Conservation (phyloP, 805 yeast genomes). For the Zygosaccharomyces siamensis region DNA sequence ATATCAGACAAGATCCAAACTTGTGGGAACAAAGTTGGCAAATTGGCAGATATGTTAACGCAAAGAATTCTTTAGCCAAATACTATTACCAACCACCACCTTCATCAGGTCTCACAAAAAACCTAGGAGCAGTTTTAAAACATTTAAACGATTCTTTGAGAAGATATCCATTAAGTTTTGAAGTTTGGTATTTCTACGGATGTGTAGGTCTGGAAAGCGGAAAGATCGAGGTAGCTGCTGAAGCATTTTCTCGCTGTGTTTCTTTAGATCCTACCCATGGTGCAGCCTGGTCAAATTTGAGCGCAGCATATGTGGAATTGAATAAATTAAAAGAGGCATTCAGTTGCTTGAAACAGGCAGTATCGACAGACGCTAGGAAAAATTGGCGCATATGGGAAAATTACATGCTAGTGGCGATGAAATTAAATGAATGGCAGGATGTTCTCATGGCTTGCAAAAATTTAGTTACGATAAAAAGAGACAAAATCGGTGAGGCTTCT, state of each 20-base stretch:
- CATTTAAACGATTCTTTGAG: constrained; percentile 73
- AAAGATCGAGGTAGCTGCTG: constrained; percentile 74
- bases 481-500: constrained; percentile 54
- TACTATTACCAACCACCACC: constrained; percentile 65
- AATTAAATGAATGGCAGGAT: constrained; percentile 82
- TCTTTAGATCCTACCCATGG: constrained; percentile 75
- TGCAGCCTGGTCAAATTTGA: constrained; percentile 87
- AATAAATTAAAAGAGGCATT: constrained; percentile 74
- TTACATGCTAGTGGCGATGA: constrained; percentile 73
- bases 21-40: constrained; percentile 88
- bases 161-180: constrained; percentile 67
- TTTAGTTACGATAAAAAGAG: constrained; percentile 53
- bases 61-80: constrained; percentile 77
- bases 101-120: constrained; percentile 45
- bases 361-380: constrained; percentile 61
- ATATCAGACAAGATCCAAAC: constrained; percentile 67
- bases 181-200: constrained; percentile 91
- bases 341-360: constrained; percentile 77
- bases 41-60: constrained; percentile 72
- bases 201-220: constrained; percentile 75
- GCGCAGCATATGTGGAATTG: constrained; percentile 65
- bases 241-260: constrained; percentile 89
- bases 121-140: constrained; percentile 49
- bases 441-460: constrained; percentile 71
- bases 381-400: constrained; percentile 94